Evolutionary conservation across 768 basidiomycete genomes (phyloP).

Genomic region (Asterophora lycoperdoides): DNA sequence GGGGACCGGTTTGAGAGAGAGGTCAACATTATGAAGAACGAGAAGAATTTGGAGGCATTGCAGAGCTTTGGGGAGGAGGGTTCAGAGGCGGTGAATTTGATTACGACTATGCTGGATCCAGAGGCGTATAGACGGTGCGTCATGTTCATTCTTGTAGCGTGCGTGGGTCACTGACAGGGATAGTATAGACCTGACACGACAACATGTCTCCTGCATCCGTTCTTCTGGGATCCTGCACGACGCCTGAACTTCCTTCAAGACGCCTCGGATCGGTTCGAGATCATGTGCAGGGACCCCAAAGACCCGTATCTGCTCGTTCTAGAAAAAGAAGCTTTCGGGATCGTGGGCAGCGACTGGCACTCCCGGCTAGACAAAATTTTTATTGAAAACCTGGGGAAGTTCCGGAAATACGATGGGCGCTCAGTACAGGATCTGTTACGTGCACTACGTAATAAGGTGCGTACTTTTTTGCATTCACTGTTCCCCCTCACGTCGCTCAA

Average conservation of each 20-base stretch:
- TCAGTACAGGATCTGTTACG: constrained; percentile 90
- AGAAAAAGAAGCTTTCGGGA: constrained; percentile 60
- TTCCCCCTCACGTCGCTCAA: not conserved
- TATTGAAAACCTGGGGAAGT: constrained; percentile 94
- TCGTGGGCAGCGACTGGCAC: constrained; percentile 93
- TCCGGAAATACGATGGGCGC: constrained; percentile 91
- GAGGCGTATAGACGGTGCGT: constrained; percentile 73
- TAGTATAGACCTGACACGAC: constrained; percentile 75
- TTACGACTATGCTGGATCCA: constrained; percentile 71
- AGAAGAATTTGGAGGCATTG: constrained; percentile 64
- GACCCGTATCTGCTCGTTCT: constrained; percentile 71
- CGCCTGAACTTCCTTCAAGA: constrained; percentile 94
- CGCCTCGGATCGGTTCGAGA: constrained; percentile 95
- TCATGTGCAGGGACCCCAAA: constrained; percentile 91
- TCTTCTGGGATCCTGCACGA: constrained; percentile 91
- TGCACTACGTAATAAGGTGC: constrained; percentile 91
- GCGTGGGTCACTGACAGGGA: not conserved
- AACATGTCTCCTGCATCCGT: constrained; percentile 87
- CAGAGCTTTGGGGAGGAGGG: constrained; percentile 90
- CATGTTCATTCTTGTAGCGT: not conserved
- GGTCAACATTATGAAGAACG: constrained; percentile 85
- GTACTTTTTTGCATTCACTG: constrained; percentile 18
- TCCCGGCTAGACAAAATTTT: constrained; percentile 81
- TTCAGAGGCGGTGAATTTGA: constrained; percentile 82
- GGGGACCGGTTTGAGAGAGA: constrained; percentile 93